phyloP scores from a whole-genome alignment of 108 stramenopile genomes.

The Pseudonitzschia pungens region DNA sequence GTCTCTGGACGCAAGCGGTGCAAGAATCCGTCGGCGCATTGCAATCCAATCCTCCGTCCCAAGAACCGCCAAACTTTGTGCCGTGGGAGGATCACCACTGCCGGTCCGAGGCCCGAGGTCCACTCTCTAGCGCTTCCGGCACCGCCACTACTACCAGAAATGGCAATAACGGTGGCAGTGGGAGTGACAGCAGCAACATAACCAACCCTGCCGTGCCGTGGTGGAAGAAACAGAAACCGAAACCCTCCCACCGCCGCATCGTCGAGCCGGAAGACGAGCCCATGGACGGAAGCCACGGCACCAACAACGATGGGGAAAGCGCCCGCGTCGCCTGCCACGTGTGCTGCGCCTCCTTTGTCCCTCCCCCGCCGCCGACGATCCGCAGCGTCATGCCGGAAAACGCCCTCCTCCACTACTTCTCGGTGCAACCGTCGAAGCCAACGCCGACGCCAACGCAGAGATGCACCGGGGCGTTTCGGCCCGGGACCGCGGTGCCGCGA shows the following conservation, averaged over 20 bases:
- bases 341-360: not conserved
- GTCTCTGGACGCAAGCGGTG: too few relatives aligned
- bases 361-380: not conserved
- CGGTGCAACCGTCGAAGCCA: not conserved
- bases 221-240: not conserved
- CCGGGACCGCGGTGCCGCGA: not conserved
- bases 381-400: slow-evolving; percentile 5
- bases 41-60: too few relatives aligned
- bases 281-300: not conserved
- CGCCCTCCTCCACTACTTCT: slow-evolving; percentile 12
- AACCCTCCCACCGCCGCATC: not conserved
- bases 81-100: too few relatives aligned
- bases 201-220: not conserved
- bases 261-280: not conserved
- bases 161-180: not conserved
- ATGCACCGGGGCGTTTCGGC: too few relatives aligned
- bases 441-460: not conserved
- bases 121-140: too few relatives aligned
- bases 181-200: not conserved
- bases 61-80: too few relatives aligned
- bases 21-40: too few relatives aligned
- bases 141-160: not conserved
- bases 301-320: not conserved
- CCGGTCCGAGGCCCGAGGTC: too few relatives aligned
- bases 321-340: slow-evolving; percentile 1